A percentile compares a stretch with the other conserved stretches of the same genome.
These are phyloP conservation scores for Stevia rebaudiana DNA, from an alignment of 140 eudicot species.

Conservation along the genomic window DNA sequence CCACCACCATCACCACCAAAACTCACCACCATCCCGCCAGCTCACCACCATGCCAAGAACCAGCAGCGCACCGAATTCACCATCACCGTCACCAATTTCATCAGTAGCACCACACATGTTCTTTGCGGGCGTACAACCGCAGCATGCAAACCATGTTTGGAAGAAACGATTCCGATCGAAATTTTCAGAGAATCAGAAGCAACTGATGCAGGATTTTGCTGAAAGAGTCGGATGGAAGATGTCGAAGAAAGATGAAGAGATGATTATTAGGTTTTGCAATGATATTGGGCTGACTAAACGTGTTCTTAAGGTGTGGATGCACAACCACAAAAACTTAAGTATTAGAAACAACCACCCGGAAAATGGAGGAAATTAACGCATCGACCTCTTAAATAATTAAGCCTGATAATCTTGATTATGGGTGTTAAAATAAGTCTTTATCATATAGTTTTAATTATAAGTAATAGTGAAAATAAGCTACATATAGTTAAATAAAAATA, in stretches of 20 bases:
- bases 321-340: constrained; percentile 28
- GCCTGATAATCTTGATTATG: not conserved
- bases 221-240: constrained; percentile 71
- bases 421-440: not conserved
- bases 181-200: constrained; percentile 46
- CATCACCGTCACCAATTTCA: constrained; percentile 6
- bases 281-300: constrained; percentile 51
- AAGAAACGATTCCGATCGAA: constrained; percentile 49
- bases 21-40: not conserved
- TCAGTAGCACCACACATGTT: not conserved
- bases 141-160: constrained; percentile 8
- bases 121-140: not conserved
- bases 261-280: constrained; percentile 34
- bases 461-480: not conserved
- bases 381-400: constrained; percentile 40
- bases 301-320: constrained; percentile 80
- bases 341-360: constrained; percentile 7
- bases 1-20: not conserved
- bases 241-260: constrained; percentile 41
- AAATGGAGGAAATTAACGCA: constrained; percentile 5
- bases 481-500: not conserved
- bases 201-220: constrained; percentile 50
- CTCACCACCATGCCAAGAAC: not conserved
- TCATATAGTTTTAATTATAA: not conserved
- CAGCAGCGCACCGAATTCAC: not conserved